A percentile compares a stretch with the other conserved stretches of the same genome.
phyloP scores from a whole-genome alignment of 495 filamentous ascomycete species.

The Penicillium crystallinum region DNA sequence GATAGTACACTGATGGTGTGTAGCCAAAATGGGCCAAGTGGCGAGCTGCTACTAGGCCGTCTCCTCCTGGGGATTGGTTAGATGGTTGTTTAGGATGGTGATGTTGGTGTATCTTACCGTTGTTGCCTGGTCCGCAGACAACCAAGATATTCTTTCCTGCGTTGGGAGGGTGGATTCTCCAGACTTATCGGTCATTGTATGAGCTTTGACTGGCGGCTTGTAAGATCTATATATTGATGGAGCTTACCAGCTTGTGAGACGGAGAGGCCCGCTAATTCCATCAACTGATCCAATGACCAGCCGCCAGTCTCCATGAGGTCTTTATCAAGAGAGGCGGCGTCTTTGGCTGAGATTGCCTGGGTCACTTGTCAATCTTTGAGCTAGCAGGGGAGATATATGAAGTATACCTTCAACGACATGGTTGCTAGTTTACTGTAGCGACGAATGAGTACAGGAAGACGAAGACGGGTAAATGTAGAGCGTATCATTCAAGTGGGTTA shows the following conservation, averaged over 20 bases:
- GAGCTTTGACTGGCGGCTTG: neutral
- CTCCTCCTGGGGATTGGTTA: conserved; percentile 58
- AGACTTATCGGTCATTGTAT: conserved; percentile 11
- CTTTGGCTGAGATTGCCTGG: conserved; percentile 81
- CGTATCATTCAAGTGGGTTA: conserved; percentile 24
- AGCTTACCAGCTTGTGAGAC: conserved; percentile 81
- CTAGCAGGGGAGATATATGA: neutral
- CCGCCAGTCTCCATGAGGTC: conserved; percentile 92
- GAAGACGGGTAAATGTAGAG: conserved; percentile 9
- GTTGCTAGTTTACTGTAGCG: conserved; percentile 29
- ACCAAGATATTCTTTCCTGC: conserved; percentile 73
- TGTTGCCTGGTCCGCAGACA: conserved; percentile 91
- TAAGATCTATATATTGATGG: neutral
- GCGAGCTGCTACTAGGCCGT: conserved; percentile 90
- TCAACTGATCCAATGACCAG: conserved; percentile 93
- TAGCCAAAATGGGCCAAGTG: conserved; percentile 96
- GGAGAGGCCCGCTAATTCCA: conserved; percentile 91
- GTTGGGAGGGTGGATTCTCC: conserved; percentile 63
- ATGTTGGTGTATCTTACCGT: conserved; percentile 52
- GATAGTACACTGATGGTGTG: conserved; percentile 84
- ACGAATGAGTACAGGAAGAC: conserved; percentile 10
- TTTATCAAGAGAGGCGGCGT: conserved; percentile 81
- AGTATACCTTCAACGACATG: conserved; percentile 39
- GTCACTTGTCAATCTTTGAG: neutral
- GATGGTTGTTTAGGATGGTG: neutral